A percentile compares a stretch with the other conserved stretches of the same genome.
Conservation (phyloP, 495 filamentous ascomycete genomes). For the Daldinia bambusicola region DNA sequence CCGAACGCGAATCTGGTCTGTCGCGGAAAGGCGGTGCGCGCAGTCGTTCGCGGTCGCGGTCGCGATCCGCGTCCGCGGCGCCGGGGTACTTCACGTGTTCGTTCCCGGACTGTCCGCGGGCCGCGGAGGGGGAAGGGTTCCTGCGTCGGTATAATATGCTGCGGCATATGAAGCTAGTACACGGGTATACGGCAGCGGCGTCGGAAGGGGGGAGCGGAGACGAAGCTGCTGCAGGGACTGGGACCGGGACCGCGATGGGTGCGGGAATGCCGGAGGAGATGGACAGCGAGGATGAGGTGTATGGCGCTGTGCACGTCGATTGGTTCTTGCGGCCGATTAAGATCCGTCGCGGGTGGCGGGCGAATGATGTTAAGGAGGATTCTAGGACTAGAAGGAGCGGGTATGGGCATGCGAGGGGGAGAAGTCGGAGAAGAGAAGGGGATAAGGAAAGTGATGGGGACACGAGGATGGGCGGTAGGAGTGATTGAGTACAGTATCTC, state of each 20-base stretch:
- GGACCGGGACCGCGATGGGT: conserved; percentile 20
- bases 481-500: background rate
- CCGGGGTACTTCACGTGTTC: conserved; percentile 43
- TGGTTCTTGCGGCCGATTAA: conserved; percentile 59
- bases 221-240: conserved; percentile 6
- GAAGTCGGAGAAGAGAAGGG: conserved; percentile 16
- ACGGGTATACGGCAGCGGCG: conserved; percentile 39
- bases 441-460: conserved; percentile 39
- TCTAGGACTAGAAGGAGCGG: conserved; percentile 27
- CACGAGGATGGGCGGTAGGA: conserved; percentile 24
- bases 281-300: conserved; percentile 62
- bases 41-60: conserved; percentile 22
- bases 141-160: conserved; percentile 40
- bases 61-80: conserved; percentile 8
- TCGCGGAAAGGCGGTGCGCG: conserved; percentile 11
- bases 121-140: conserved; percentile 48
- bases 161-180: conserved; percentile 53
- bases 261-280: conserved; percentile 41
- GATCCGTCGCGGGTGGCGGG: conserved; percentile 48
- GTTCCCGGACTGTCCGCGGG: conserved; percentile 47
- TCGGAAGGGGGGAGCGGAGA: conserved; percentile 4
- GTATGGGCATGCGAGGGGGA: conserved; percentile 3
- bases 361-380: conserved; percentile 15
- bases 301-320: conserved; percentile 64
- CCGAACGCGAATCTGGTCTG: conserved; percentile 14